Conservation (phyloP, 2,329 filamentous ascomycete species). For the Metarhizium sp. region DNA sequence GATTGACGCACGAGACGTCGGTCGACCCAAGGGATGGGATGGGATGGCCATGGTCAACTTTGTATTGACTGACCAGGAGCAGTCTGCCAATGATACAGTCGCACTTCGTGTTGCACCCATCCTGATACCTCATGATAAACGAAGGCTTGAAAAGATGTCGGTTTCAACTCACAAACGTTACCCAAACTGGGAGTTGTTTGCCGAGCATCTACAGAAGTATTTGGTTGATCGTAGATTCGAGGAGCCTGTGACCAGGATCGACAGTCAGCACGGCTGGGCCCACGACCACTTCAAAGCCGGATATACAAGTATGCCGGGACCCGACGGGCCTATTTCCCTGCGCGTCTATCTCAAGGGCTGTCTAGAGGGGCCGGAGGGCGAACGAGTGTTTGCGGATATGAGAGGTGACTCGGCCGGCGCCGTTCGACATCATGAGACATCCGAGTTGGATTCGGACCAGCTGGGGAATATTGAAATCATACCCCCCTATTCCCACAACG, state of each 20-base stretch:
- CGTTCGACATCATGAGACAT: neutral
- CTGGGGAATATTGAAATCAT: no score
- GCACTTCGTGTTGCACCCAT: constrained; percentile 26
- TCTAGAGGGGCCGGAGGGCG: no score
- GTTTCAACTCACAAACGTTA: neutral
- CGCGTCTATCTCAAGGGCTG: neutral
- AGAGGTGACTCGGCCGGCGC: neutral
- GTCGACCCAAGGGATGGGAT: constrained; percentile 16
- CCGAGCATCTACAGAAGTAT: neutral
- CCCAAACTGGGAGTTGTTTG: neutral
- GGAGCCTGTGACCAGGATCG: neutral
- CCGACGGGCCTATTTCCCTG: neutral
- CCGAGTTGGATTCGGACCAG: no score
- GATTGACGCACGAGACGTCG: constrained; percentile 24
- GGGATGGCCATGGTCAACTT: constrained; percentile 19
- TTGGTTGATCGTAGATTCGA: neutral
- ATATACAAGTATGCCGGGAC: neutral
- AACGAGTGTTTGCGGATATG: neutral
- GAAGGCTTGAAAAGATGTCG: constrained; percentile 19
- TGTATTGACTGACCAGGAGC: constrained; percentile 14
- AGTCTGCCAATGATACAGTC: constrained; percentile 16
- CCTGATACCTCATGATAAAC: constrained; percentile 26
- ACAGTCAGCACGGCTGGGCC: constrained; percentile 14
- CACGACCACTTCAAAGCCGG: neutral
- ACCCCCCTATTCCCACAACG: no score